Evolutionary conservation across 2,329 filamentous ascomycete species (phyloP).

Genomic region (Lecanicillium sp.): DNA sequence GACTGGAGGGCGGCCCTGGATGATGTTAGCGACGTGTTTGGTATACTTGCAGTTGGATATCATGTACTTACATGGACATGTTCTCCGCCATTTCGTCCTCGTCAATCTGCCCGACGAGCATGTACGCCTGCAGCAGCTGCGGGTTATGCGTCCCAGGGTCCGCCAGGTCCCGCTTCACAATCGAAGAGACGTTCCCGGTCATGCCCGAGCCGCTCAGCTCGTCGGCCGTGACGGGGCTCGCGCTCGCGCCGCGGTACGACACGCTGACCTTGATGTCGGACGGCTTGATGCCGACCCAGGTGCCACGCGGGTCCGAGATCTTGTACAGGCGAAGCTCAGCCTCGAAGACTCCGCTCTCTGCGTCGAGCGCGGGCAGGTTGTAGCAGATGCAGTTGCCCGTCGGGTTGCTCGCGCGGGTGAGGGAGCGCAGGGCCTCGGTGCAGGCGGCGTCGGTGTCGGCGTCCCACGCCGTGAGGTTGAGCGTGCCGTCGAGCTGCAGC

Average conservation of each 20-base stretch:
- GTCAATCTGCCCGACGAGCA: constrained; percentile 65
- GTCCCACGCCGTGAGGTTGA: constrained; percentile 54
- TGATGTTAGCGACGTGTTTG: neutral
- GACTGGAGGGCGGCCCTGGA: constrained; percentile 52
- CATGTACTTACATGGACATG: constrained; percentile 54
- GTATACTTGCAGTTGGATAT: constrained; percentile 7
- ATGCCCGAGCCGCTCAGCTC: constrained; percentile 23
- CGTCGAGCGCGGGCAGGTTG: constrained; percentile 68
- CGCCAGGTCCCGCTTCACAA: neutral
- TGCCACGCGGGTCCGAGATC: constrained; percentile 52
- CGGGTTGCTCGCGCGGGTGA: constrained; percentile 60
- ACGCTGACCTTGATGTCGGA: constrained; percentile 50
- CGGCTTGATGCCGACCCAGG: constrained; percentile 45
- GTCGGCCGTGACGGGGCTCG: constrained; percentile 23
- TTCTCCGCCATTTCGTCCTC: constrained; percentile 44
- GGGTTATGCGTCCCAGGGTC: constrained; percentile 23
- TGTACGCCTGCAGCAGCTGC: constrained; percentile 53
- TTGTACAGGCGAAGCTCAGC: constrained; percentile 72
- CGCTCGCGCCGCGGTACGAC: constrained; percentile 45
- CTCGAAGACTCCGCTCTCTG: constrained; percentile 62
- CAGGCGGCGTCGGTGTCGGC: constrained; percentile 53
- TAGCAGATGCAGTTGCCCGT: constrained; percentile 77
- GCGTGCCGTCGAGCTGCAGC: constrained; percentile 36
- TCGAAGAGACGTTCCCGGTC: constrained; percentile 12
- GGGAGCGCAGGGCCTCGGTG: constrained; percentile 43